A percentile compares a stretch with the other conserved stretches of the same genome.
Evolutionary conservation across 2,329 filamentous ascomycete genomes (phyloP).

Genomic region (Trichoderma cornu-damae): DNA sequence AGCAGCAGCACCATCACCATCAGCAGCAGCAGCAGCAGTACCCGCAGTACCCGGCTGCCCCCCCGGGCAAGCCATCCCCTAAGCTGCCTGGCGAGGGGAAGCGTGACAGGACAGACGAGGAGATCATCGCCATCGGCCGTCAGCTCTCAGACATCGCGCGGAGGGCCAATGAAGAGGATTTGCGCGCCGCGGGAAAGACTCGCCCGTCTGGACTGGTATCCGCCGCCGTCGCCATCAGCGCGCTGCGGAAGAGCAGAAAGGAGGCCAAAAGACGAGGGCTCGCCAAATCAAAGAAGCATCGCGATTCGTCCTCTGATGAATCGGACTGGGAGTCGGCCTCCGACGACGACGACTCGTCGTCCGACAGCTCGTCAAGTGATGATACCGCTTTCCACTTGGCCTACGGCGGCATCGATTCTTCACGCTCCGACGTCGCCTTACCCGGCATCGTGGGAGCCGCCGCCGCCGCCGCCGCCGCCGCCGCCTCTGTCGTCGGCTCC

Average conservation of each 20-base stretch:
- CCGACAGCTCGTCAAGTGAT: slow-evolving; percentile 32
- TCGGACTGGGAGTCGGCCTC: slow-evolving; percentile 55
- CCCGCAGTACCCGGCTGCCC: not conserved
- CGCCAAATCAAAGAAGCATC: slow-evolving; percentile 38
- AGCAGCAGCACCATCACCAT: slow-evolving; percentile 1
- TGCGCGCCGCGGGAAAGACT: slow-evolving; percentile 36
- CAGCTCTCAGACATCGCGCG: slow-evolving; percentile 50
- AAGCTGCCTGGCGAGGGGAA: slow-evolving; percentile 5
- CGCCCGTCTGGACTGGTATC: slow-evolving; percentile 30
- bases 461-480: slow-evolving; percentile 32
- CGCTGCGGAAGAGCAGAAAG: slow-evolving; percentile 38
- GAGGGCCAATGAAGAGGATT: slow-evolving; percentile 47
- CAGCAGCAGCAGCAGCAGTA: not conserved
- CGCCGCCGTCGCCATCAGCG: slow-evolving; percentile 39
- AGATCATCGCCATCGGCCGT: slow-evolving; percentile 52
- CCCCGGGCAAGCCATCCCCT: not conserved
- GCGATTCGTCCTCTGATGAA: slow-evolving; percentile 41
- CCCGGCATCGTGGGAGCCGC: slow-evolving; percentile 38
- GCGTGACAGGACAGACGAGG: slow-evolving; percentile 48
- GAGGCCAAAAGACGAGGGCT: slow-evolving; percentile 35
- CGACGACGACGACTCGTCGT: slow-evolving; percentile 36
- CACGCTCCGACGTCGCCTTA: not conserved
- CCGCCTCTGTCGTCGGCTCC: slow-evolving; percentile 18
- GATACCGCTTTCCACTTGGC: slow-evolving; percentile 39
- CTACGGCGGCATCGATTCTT: slow-evolving; percentile 29